A percentile compares a stretch with the other conserved stretches of the same genome.
Evolutionary conservation across 208 protist genomes (phyloP).

Genomic region (Perkinsela sp.): DNA sequence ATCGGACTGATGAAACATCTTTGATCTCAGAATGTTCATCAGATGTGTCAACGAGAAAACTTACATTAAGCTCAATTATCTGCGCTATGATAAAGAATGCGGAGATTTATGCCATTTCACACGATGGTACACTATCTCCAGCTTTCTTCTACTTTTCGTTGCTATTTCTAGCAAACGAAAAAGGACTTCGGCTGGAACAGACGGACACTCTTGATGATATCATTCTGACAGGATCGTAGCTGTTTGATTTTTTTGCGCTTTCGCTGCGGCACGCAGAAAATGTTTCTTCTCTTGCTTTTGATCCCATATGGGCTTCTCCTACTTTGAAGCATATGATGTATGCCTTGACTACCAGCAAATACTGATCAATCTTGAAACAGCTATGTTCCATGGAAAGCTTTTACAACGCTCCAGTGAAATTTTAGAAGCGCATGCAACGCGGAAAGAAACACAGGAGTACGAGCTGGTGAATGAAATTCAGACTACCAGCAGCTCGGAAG

Average conservation of each 20-base stretch:
- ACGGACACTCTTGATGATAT: neutral
- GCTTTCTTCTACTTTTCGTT: constrained; percentile 70
- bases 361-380: neutral
- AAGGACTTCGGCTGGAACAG: constrained; percentile 39
- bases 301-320: neutral
- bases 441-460: neutral
- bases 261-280: too few relatives aligned
- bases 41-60: too few relatives aligned
- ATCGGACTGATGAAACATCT: too few relatives aligned
- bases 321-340: neutral
- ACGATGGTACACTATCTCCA: constrained; percentile 39
- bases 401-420: neutral
- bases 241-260: too few relatives aligned
- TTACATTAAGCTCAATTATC: neutral
- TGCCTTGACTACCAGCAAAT: neutral
- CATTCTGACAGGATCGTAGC: neutral
- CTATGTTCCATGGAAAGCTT: neutral
- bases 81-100: constrained; percentile 4
- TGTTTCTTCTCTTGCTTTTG: too few relatives aligned
- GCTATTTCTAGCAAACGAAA: constrained; percentile 53
- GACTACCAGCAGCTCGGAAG: neutral
- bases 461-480: neutral
- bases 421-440: neutral
- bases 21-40: neutral
- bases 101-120: constrained; percentile 19